Evolutionary conservation across 2,329 filamentous ascomycete genomes (phyloP).

Genomic region (Phialemoniopsis sp.): DNA sequence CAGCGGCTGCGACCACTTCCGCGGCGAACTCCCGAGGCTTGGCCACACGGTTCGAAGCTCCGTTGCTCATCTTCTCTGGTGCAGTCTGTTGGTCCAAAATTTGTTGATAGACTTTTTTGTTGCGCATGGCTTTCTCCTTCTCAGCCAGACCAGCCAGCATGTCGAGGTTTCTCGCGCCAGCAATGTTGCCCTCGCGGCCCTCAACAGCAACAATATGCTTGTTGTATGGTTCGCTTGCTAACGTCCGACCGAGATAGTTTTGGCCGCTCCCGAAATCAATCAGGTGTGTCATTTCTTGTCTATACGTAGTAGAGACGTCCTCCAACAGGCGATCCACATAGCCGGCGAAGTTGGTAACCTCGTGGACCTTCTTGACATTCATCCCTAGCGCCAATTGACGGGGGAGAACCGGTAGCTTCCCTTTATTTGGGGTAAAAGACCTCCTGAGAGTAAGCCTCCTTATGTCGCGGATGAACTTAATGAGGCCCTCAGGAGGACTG

Average conservation of each 20-base stretch:
- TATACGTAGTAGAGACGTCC: conserved; percentile 54
- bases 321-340: conserved; percentile 65
- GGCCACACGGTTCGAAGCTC: conserved; percentile 27
- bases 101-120: conserved; percentile 73
- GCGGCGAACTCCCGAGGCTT: conserved; percentile 19
- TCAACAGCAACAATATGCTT: conserved; percentile 88
- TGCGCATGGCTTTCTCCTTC: conserved; percentile 69
- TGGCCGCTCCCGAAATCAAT: conserved; percentile 96
- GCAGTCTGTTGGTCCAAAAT: conserved; percentile 38
- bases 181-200: conserved; percentile 79
- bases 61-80: conserved; percentile 34
- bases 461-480: conserved; percentile 70
- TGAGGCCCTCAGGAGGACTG: conserved; percentile 49
- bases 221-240: conserved; percentile 83
- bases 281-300: conserved; percentile 70
- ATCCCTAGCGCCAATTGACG: conserved; percentile 79
- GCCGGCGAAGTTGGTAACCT: conserved; percentile 85
- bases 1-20: conserved; percentile 25
- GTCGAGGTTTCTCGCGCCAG: conserved; percentile 79
- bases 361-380: conserved; percentile 93
- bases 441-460: conserved; percentile 65
- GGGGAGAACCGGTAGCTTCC: conserved; percentile 54
- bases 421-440: conserved; percentile 41
- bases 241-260: conserved; percentile 86
- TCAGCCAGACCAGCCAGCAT: conserved; percentile 73